These are phyloP conservation scores for Groenewaldozyma sp. DNA, from an alignment of 1,139 yeast genomes.

Conservation along the genomic window DNA sequence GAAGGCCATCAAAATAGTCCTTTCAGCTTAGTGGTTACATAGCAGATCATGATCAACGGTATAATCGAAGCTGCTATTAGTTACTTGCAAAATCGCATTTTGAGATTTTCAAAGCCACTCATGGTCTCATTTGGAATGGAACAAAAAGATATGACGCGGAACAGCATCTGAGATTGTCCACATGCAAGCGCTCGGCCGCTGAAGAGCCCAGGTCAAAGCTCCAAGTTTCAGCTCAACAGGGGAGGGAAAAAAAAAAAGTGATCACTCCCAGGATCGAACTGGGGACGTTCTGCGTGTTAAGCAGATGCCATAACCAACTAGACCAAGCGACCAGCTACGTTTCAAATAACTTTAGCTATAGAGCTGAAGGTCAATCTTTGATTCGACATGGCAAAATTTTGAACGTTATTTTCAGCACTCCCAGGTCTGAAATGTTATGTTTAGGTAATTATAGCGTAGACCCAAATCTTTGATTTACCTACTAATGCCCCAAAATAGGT, in stretches of 20 bases:
- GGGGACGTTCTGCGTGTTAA: conserved; percentile 99
- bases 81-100: background rate
- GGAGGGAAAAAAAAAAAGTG: conserved; percentile 32
- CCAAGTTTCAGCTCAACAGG: background rate
- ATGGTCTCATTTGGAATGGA: no score
- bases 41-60: background rate
- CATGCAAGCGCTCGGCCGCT: background rate
- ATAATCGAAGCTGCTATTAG: background rate
- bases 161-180: no score
- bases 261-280: conserved; percentile 99
- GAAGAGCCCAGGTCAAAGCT: background rate
- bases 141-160: no score
- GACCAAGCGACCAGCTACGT: conserved; percentile 63
- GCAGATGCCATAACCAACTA: conserved; percentile 99
- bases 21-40: background rate
- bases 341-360: no score
- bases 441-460: no score
- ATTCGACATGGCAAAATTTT: no score
- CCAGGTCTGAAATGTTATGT: no score
- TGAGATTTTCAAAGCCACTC: background rate
- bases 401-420: no score
- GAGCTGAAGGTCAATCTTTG: no score
- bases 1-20: conserved; percentile 35
- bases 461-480: no score
- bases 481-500: no score